These are phyloP conservation scores for Collybia sordida DNA, from an alignment of 768 basidiomycete species.

Conservation along the genomic window DNA sequence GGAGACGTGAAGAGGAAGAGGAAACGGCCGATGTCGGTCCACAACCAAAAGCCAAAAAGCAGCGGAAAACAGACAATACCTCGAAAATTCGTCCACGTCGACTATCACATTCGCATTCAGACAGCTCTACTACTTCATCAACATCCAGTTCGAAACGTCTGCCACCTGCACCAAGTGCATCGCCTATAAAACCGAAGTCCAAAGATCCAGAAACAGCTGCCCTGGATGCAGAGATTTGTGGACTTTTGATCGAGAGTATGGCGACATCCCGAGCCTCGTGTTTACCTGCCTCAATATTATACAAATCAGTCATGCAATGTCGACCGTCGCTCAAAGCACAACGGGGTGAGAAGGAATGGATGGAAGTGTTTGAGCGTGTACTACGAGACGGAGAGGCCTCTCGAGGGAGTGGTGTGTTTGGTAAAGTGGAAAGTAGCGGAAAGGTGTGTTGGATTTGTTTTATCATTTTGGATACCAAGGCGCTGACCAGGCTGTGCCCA, in stretches of 20 bases:
- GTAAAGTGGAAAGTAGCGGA: conserved; percentile 66
- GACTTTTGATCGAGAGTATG: conserved; percentile 70
- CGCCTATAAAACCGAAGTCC: not conserved
- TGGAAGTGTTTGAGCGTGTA: conserved; percentile 46
- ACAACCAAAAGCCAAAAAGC: conserved; percentile 18
- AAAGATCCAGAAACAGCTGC: conserved; percentile 7
- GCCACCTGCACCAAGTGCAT: not conserved
- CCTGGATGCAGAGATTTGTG: conserved; percentile 43
- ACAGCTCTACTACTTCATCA: not conserved
- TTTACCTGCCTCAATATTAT: conserved; percentile 53
- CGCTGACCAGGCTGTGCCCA: conserved; percentile 1
- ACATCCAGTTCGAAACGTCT: not conserved
- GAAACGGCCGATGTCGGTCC: conserved; percentile 10
- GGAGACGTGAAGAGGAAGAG: conserved; percentile 10
- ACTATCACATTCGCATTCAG: not conserved
- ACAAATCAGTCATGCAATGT: conserved; percentile 47
- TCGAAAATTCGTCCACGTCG: not conserved
- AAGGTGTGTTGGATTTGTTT: conserved; percentile 38
- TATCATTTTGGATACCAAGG: conserved; percentile 1
- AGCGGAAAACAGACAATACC: conserved; percentile 14
- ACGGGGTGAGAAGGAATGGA: conserved; percentile 45
- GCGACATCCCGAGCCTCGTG: conserved; percentile 73
- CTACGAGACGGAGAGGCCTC: conserved; percentile 44
- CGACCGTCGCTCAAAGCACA: conserved; percentile 51
- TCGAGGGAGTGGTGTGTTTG: conserved; percentile 61